phyloP scores from a whole-genome alignment of 225 moss, liverwort and hornwort genomes.

The Polytrichum commune region DNA sequence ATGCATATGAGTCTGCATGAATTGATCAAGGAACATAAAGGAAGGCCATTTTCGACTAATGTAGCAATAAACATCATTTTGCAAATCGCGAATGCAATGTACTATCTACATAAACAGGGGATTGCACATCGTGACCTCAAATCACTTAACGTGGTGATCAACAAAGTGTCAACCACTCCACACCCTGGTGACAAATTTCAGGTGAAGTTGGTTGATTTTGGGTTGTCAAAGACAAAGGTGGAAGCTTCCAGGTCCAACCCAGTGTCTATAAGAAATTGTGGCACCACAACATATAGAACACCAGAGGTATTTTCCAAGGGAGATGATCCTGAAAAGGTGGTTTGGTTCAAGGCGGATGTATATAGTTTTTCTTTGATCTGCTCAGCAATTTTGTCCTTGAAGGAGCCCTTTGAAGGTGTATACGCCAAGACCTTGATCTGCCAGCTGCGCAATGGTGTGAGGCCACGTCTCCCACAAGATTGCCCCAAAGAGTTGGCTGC shows the following conservation, averaged over 20 bases:
- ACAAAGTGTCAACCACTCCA: not conserved
- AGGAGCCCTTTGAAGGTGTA: not conserved
- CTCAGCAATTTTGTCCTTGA: not conserved
- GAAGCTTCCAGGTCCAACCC: not conserved
- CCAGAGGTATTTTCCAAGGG: slow-evolving; percentile 2
- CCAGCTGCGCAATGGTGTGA: not conserved
- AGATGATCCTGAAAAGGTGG: not conserved
- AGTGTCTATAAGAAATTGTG: not conserved
- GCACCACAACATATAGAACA: slow-evolving; percentile 1
- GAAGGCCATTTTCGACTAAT: not conserved
- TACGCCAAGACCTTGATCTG: not conserved
- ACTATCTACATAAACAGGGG: not conserved
- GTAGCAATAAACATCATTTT: not conserved
- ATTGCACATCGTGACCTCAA: slow-evolving; percentile 12
- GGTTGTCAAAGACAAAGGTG: slow-evolving; percentile 5
- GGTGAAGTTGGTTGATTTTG: slow-evolving; percentile 5
- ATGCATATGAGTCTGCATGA: not conserved
- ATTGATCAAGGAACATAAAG: not conserved
- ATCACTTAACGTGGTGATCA: not conserved
- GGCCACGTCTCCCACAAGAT: not conserved
- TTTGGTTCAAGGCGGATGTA: slow-evolving; percentile 6
- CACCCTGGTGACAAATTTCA: slow-evolving; percentile 1
- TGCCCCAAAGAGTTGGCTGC: not conserved
- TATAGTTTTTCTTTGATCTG: slow-evolving; percentile 1
- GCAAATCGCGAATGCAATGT: slow-evolving; percentile 1